phyloP scores from a whole-genome alignment of 106 monocot genomes.

The Apostasia ramifera region DNA sequence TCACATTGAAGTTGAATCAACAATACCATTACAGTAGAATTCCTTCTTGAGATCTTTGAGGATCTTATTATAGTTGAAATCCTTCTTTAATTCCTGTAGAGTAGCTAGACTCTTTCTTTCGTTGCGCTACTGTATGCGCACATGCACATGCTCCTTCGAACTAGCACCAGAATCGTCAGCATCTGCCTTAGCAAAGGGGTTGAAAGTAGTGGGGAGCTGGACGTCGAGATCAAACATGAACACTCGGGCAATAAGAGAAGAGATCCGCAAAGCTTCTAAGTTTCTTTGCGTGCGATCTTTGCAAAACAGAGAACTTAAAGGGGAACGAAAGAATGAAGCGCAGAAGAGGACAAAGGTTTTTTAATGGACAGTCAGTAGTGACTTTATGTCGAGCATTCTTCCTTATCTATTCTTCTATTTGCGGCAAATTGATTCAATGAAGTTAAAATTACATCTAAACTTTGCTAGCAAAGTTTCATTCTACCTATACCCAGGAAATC shows the following conservation, averaged over 20 bases:
- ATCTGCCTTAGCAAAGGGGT: slow-evolving; percentile 89
- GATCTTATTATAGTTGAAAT: slow-evolving; percentile 84
- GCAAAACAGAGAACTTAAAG: too few species aligned
- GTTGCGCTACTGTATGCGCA: slow-evolving; percentile 83
- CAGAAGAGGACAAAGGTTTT: too few species aligned
- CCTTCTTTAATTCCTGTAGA: slow-evolving; percentile 78
- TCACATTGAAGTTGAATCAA: slow-evolving; percentile 95
- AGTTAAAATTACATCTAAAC: too few species aligned
- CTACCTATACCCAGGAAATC: too few species aligned
- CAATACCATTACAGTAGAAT: slow-evolving; percentile 95
- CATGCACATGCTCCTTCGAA: slow-evolving; percentile 83
- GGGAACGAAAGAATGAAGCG: too few species aligned
- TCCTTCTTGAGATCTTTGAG: slow-evolving; percentile 90
- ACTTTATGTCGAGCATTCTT: too few species aligned
- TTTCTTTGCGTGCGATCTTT: too few species aligned
- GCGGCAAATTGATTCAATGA: too few species aligned
- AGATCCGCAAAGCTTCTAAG: background rate
- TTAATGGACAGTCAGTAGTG: too few species aligned
- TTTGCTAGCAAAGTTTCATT: too few species aligned
- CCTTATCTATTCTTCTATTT: too few species aligned
- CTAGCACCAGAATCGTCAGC: slow-evolving; percentile 81
- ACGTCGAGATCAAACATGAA: slow-evolving; percentile 90
- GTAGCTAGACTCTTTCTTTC: slow-evolving; percentile 88
- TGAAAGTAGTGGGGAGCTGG: slow-evolving; percentile 66
- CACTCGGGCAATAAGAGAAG: slow-evolving; percentile 24